phyloP scores from a whole-genome alignment of 2,329 filamentous ascomycete genomes.

The Eutypella sp. region DNA sequence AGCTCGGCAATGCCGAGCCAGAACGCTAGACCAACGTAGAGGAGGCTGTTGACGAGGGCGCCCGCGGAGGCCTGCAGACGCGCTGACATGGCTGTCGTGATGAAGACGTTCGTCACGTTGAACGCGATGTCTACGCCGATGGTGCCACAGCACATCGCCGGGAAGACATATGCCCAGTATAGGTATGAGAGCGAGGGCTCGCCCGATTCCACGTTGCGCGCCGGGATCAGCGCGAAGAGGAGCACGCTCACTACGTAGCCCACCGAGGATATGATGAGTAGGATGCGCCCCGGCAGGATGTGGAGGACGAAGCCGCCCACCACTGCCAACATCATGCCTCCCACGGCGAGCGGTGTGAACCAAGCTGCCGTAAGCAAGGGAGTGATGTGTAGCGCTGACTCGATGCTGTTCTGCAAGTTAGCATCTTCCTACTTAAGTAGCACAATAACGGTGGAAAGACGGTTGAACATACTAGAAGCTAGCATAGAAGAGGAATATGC shows the following conservation, averaged over 20 bases:
- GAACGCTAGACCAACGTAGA: constrained; percentile 69
- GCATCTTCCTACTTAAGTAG: constrained; percentile 1
- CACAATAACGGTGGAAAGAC: not conserved
- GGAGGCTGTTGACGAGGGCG: constrained; percentile 63
- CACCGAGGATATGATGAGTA: constrained; percentile 57
- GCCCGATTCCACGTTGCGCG: constrained; percentile 37
- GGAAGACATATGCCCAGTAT: constrained; percentile 73
- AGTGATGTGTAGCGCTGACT: constrained; percentile 51
- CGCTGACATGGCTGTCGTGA: constrained; percentile 65
- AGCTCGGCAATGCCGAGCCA: constrained; percentile 69
- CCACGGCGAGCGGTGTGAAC: constrained; percentile 63
- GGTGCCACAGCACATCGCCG: constrained; percentile 63
- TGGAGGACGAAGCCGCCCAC: constrained; percentile 64
- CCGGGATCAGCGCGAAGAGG: constrained; percentile 60
- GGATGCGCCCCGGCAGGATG: constrained; percentile 54
- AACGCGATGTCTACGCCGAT: constrained; percentile 72
- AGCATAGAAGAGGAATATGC: constrained; percentile 64
- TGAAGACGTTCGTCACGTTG: constrained; percentile 72
- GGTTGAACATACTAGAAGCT: constrained; percentile 37
- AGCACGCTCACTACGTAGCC: constrained; percentile 55
- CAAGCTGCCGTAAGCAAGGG: constrained; percentile 63
- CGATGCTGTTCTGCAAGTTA: constrained; percentile 40
- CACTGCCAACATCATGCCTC: constrained; percentile 61
- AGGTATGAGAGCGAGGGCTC: constrained; percentile 31
- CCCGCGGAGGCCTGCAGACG: constrained; percentile 67